Percentiles rank a stretch among this genome's conserved stretches.
These are phyloP conservation scores for Pythium vanterpoolii DNA, from an alignment of 352 stramenopile genomes.

Conservation along the genomic window DNA sequence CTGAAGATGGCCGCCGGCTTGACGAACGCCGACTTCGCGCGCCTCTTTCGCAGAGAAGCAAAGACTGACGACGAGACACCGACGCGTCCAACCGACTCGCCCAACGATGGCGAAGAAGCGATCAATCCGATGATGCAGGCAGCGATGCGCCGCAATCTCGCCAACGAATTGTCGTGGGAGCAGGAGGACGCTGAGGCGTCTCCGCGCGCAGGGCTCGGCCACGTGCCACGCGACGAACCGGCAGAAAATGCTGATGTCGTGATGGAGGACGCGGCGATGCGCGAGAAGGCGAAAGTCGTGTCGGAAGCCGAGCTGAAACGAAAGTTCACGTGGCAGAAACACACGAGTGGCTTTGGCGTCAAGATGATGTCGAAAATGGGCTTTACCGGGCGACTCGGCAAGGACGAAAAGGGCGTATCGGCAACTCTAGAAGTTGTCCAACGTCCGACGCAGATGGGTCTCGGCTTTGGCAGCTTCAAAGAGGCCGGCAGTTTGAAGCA, in stretches of 20 bases:
- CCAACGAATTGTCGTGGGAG: constrained; percentile 25
- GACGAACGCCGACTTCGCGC: constrained; percentile 78
- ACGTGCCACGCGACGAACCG: not conserved
- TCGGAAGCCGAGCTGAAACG: constrained; percentile 23
- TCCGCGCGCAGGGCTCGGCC: constrained; percentile 12
- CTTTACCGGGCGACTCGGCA: constrained; percentile 92
- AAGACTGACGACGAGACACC: constrained; percentile 8
- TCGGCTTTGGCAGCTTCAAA: constrained; percentile 93
- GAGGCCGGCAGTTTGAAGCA: constrained; percentile 90
- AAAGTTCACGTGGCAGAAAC: constrained; percentile 90
- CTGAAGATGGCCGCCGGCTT: constrained; percentile 26
- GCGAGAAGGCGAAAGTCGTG: constrained; percentile 14
- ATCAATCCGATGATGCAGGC: constrained; percentile 28
- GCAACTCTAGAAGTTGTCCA: constrained; percentile 92
- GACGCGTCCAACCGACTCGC: constrained; percentile 2
- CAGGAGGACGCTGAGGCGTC: constrained; percentile 7
- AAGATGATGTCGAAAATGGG: constrained; percentile 97
- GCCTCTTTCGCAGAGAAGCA: constrained; percentile 49
- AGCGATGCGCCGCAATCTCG: constrained; percentile 24
- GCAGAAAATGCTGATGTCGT: constrained; percentile 9
- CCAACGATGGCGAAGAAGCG: constrained; percentile 1
- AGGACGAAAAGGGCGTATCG: constrained; percentile 91
- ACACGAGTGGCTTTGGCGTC: constrained; percentile 95
- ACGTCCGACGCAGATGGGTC: constrained; percentile 89
- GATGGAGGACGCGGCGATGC: constrained; percentile 12